These are phyloP conservation scores for Mimosa pudica DNA, from an alignment of 306 rosid species.

Conservation along the genomic window DNA sequence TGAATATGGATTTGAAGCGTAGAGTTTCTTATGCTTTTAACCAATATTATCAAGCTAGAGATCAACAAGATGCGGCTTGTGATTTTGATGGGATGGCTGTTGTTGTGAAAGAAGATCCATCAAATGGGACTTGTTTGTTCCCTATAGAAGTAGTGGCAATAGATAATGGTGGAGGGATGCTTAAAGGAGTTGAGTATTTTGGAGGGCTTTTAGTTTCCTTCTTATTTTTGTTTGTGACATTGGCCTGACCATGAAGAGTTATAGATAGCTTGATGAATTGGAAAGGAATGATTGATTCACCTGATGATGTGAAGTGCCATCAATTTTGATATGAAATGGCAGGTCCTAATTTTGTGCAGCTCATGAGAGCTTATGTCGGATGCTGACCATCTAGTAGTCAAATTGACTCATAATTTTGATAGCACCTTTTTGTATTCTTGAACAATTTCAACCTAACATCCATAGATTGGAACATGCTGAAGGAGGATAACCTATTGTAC, in stretches of 20 bases:
- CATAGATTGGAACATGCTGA: too few species aligned
- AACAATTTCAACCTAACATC: too few species aligned
- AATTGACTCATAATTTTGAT: too few species aligned
- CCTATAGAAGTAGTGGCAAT: slow-evolving; percentile 45
- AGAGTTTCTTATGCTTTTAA: slow-evolving; percentile 68
- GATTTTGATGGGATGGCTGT: slow-evolving; percentile 44
- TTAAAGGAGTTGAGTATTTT: background rate
- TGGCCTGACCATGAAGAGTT: background rate
- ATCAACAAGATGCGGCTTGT: slow-evolving; percentile 68
- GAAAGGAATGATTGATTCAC: too few species aligned
- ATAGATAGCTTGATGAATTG: too few species aligned
- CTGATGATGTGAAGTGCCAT: too few species aligned
- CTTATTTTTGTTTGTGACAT: slow-evolving; percentile 33
- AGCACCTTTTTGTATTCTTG: too few species aligned
- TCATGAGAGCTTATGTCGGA: too few species aligned
- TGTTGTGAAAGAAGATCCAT: slow-evolving; percentile 46
- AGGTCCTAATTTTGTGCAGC: too few species aligned
- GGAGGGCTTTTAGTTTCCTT: slow-evolving; percentile 30
- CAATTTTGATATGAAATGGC: too few species aligned
- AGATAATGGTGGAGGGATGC: slow-evolving; percentile 36
- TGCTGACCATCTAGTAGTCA: too few species aligned
- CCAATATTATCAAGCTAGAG: slow-evolving; percentile 58
- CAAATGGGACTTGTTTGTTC: slow-evolving; percentile 53
- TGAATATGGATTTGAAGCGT: slow-evolving; percentile 23
- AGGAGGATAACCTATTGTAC: too few species aligned